Evolutionary conservation across 768 basidiomycete genomes (phyloP).

Genomic region (Glaciozyma martinii): DNA sequence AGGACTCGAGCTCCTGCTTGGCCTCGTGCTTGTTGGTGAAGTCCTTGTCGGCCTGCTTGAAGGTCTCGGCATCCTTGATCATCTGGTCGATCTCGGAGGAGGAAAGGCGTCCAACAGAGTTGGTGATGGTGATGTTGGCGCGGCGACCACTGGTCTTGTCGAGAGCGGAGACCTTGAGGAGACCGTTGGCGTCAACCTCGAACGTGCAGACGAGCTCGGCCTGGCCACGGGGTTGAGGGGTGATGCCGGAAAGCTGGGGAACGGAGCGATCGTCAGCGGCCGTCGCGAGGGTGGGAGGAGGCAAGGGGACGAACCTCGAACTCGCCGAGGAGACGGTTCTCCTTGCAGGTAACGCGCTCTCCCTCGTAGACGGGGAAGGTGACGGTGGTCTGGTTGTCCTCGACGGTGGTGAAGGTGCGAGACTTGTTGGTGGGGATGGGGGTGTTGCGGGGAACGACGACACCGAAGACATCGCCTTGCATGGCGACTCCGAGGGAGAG

Average conservation of each 20-base stretch:
- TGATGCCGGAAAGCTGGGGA: conserved; percentile 73
- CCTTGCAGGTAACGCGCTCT: conserved; percentile 98
- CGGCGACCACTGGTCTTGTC: conserved; percentile 99
- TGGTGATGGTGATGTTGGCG: conserved; percentile 68
- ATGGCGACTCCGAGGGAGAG: conserved; percentile 99
- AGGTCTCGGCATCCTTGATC: conserved; percentile 99
- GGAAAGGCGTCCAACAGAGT: conserved; percentile 97
- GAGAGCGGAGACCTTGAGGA: conserved; percentile 95
- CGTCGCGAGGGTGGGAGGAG: too few species aligned
- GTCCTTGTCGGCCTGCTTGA: conserved; percentile 85
- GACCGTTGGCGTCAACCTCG: conserved; percentile 98
- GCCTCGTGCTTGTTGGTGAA: conserved; percentile 97
- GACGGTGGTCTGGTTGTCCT: conserved; percentile 99
- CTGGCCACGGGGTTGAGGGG: conserved; percentile 98
- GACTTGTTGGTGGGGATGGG: conserved; percentile 99
- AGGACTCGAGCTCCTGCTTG: conserved; percentile 94
- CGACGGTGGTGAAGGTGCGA: conserved; percentile 96
- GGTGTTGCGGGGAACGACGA: conserved; percentile 98
- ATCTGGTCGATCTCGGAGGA: conserved; percentile 98
- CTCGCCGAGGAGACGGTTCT: conserved; percentile 97
- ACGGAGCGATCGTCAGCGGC: not conserved
- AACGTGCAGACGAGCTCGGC: conserved; percentile 99
- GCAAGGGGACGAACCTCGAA: conserved; percentile 53
- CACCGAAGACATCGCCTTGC: conserved; percentile 99
- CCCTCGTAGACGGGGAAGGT: conserved; percentile 99